phyloP scores from a whole-genome alignment of 2,329 filamentous ascomycete genomes.

The Fusarium proliferatum region DNA sequence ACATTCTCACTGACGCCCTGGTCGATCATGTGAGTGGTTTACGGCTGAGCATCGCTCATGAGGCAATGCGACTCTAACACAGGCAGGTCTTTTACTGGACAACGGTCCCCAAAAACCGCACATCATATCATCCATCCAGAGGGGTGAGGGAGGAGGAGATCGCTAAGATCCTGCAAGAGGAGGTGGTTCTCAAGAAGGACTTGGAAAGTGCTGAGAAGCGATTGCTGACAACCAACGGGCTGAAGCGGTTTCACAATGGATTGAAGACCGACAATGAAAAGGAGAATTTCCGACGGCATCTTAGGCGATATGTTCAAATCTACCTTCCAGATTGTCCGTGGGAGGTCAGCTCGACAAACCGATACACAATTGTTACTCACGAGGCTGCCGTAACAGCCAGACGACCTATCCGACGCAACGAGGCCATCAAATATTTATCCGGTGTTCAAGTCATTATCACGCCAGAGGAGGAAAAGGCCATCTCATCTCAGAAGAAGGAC shows the following conservation, averaged over 20 bases:
- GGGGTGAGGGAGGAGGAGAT: conserved; percentile 77
- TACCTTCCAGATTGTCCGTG: conserved; percentile 95
- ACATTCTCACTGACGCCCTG: conserved; percentile 93
- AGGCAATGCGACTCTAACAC: conserved; percentile 37
- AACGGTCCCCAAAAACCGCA: conserved; percentile 91
- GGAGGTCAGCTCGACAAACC: conserved; percentile 90
- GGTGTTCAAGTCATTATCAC: conserved; percentile 95
- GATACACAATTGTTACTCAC: conserved; percentile 90
- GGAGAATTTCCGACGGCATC: conserved; percentile 85
- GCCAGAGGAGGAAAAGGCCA: conserved; percentile 85
- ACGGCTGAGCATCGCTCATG: not conserved
- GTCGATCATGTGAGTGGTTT: conserved; percentile 84
- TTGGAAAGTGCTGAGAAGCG: conserved; percentile 75
- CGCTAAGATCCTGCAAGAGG: conserved; percentile 67
- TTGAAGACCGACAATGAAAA: conserved; percentile 82
- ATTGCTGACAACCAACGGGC: conserved; percentile 76
- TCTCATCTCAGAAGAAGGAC: conserved; percentile 86
- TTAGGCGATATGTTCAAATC: conserved; percentile 91
- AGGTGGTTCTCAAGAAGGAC: conserved; percentile 82
- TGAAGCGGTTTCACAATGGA: conserved; percentile 75
- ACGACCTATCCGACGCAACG: conserved; percentile 80
- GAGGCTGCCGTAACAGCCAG: conserved; percentile 90
- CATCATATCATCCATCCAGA: conserved; percentile 85
- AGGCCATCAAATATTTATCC: conserved; percentile 89
- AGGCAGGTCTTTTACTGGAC: conserved; percentile 90